Conservation (phyloP, 306 rosid genomes). For the Medicago ruthenica region DNA sequence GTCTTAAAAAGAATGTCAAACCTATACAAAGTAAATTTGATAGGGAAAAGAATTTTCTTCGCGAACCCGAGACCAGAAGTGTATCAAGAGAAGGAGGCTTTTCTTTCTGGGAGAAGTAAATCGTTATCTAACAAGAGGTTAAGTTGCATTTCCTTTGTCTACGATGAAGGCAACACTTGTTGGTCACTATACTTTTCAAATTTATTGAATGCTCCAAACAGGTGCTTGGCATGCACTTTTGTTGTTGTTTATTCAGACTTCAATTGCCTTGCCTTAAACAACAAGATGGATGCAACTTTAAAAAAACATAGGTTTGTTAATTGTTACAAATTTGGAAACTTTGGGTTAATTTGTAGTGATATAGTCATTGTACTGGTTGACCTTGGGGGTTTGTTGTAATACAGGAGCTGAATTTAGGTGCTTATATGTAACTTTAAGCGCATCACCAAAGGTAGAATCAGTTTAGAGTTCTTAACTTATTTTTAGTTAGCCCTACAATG, state of each 20-base stretch:
- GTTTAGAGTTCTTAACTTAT: conserved; percentile 1
- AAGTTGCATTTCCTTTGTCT: conserved; percentile 6
- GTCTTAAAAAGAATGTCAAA: conserved; percentile 43
- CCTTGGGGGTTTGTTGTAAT: conserved; percentile 12
- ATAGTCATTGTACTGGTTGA: neutral
- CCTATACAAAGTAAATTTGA: conserved; percentile 47
- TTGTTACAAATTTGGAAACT: conserved; percentile 1
- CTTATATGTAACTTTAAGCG: conserved; percentile 4
- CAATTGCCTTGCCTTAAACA: neutral
- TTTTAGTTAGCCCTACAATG: neutral
- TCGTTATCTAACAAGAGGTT: conserved; percentile 29
- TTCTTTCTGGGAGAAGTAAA: conserved; percentile 79
- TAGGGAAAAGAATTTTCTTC: conserved; percentile 54
- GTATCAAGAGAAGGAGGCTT: conserved; percentile 71
- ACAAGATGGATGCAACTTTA: conserved; percentile 26
- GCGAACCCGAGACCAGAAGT: conserved; percentile 67
- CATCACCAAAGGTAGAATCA: neutral
- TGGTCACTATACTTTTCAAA: conserved; percentile 21
- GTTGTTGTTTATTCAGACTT: conserved; percentile 5
- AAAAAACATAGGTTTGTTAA: conserved; percentile 6
- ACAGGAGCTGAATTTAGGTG: conserved; percentile 24
- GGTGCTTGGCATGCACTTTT: conserved; percentile 37
- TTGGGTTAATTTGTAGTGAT: conserved; percentile 12
- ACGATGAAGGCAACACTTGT: neutral
- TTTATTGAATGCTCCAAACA: conserved; percentile 18